A percentile compares a stretch with the other conserved stretches of the same genome.
phyloP scores from a whole-genome alignment of 495 filamentous ascomycete genomes.

The Talaromyces trachyspermus region DNA sequence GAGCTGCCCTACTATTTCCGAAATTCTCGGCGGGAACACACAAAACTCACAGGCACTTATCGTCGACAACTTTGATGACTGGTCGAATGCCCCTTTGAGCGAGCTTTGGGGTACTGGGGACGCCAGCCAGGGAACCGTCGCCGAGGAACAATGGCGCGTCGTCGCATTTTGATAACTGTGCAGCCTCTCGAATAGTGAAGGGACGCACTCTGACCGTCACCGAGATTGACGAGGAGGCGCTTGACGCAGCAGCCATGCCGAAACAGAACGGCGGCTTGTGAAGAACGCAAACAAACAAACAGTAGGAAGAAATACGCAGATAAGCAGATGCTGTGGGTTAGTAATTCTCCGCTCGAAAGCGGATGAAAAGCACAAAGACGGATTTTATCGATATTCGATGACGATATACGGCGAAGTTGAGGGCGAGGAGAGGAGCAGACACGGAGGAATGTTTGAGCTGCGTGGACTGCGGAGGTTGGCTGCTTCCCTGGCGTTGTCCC shows the following conservation, averaged over 20 bases:
- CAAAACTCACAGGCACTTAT: slow-evolving; percentile 79
- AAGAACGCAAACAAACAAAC: not conserved
- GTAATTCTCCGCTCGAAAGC: no score
- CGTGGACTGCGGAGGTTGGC: not conserved
- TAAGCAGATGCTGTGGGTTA: no score
- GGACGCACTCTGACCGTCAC: slow-evolving; percentile 81
- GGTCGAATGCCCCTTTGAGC: slow-evolving; percentile 79
- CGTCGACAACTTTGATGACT: slow-evolving; percentile 94
- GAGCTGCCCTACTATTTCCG: slow-evolving; percentile 2
- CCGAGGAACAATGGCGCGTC: slow-evolving; percentile 89
- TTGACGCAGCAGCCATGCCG: slow-evolving; percentile 46
- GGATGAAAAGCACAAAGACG: no score
- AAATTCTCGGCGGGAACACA: not conserved
- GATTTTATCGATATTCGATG: no score
- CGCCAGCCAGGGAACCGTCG: slow-evolving; percentile 83
- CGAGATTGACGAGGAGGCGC: slow-evolving; percentile 64
- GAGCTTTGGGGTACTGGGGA: slow-evolving; percentile 70
- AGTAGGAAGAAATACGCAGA: no score
- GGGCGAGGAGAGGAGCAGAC: no score
- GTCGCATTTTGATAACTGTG: slow-evolving; percentile 65
- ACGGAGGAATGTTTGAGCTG: no score
- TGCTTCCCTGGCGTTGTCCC: not conserved
- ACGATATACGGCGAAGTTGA: not conserved
- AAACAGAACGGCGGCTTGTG: not conserved
- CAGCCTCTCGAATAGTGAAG: slow-evolving; percentile 67